phyloP scores from a whole-genome alignment of 495 filamentous ascomycete species.

The Daldinia childiae region DNA sequence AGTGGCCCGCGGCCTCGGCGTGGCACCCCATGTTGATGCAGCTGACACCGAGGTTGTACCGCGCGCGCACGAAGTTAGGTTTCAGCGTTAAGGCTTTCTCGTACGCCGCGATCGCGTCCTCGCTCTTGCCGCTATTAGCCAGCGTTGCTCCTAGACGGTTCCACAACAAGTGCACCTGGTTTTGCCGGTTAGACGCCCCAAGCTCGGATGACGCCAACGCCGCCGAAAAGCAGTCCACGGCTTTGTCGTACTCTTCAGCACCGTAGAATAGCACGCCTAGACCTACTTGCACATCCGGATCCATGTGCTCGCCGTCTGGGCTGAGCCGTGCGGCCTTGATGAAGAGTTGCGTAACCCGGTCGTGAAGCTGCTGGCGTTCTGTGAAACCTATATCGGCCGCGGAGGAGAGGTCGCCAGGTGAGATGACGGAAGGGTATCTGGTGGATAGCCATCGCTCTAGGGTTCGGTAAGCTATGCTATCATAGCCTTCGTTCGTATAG shows the following conservation, averaged over 20 bases:
- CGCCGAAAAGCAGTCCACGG: constrained; percentile 95
- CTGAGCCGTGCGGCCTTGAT: constrained; percentile 91
- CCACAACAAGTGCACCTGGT: constrained; percentile 93
- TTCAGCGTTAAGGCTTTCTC: constrained; percentile 87
- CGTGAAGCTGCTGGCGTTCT: constrained; percentile 88
- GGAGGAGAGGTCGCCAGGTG: constrained; percentile 70
- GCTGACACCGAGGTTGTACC: constrained; percentile 94
- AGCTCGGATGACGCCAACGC: constrained; percentile 84
- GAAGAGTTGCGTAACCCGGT: constrained; percentile 88
- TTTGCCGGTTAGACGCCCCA: constrained; percentile 75
- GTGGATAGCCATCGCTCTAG: constrained; percentile 94
- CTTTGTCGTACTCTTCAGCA: constrained; percentile 96
- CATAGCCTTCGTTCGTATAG: constrained; percentile 99
- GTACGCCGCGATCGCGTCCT: constrained; percentile 97
- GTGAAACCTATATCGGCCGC: constrained; percentile 86
- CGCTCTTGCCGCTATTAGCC: constrained; percentile 89
- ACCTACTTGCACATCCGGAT: constrained; percentile 97
- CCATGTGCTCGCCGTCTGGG: constrained; percentile 86
- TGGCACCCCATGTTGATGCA: constrained; percentile 99
- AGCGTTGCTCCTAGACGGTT: constrained; percentile 96
- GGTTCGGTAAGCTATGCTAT: constrained; percentile 94
- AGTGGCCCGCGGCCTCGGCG: constrained; percentile 89
- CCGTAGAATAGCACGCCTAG: constrained; percentile 98
- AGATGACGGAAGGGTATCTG: constrained; percentile 86
- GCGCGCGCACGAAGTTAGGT: constrained; percentile 94